phyloP scores from a whole-genome alignment of 805 yeast genomes.

The Spencermartinsiella europaea region DNA sequence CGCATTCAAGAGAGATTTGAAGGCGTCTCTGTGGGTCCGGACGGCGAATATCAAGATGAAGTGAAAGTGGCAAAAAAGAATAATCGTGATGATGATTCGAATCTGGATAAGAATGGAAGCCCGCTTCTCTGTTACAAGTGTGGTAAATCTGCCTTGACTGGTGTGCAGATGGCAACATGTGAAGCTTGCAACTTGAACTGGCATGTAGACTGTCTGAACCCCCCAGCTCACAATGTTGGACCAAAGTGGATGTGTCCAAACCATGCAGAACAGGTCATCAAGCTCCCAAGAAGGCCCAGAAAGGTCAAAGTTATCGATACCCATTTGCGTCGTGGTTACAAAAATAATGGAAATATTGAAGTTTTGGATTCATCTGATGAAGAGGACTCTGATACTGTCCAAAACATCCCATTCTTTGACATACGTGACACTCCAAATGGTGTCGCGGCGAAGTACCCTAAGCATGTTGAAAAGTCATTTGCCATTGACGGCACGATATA shows the following conservation, averaged over 20 bases:
- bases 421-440: slow-evolving; percentile 33
- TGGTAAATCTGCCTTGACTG: slow-evolving; percentile 58
- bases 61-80: slow-evolving; percentile 42
- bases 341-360: slow-evolving; percentile 56
- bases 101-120: slow-evolving; percentile 59
- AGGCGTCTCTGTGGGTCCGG: slow-evolving; percentile 60
- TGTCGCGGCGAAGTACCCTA: slow-evolving; percentile 31
- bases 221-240: slow-evolving; percentile 74
- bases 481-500: slow-evolving; percentile 45
- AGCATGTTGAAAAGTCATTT: slow-evolving; percentile 20
- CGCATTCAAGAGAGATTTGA: slow-evolving; percentile 64
- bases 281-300: slow-evolving; percentile 36
- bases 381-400: slow-evolving; percentile 25
- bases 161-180: slow-evolving; percentile 60
- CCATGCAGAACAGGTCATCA: slow-evolving; percentile 48
- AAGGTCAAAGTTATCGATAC: slow-evolving; percentile 54
- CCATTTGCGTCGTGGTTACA: slow-evolving; percentile 44
- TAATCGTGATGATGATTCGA: slow-evolving; percentile 15
- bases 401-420: slow-evolving; percentile 25
- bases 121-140: slow-evolving; percentile 74
- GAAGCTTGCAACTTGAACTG: slow-evolving; percentile 79
- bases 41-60: slow-evolving; percentile 69
- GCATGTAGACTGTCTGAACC: slow-evolving; percentile 84
- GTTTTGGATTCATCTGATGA: slow-evolving; percentile 41
- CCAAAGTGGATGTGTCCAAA: slow-evolving; percentile 89